These are phyloP conservation scores for Hypoxylon sp. DNA, from an alignment of 2,329 filamentous ascomycete genomes.

Conservation along the genomic window DNA sequence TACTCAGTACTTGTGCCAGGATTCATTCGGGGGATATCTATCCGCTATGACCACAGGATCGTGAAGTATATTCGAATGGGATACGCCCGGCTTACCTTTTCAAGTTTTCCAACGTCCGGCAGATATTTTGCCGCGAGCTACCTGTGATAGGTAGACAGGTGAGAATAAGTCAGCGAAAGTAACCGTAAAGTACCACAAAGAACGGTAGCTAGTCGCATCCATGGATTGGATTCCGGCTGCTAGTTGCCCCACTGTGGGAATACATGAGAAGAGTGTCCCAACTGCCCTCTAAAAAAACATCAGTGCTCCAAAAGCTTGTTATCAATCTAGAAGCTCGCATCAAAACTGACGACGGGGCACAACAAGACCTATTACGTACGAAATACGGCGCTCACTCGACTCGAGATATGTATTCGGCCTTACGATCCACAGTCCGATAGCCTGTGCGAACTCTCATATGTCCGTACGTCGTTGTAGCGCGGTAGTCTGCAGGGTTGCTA, in stretches of 20 bases:
- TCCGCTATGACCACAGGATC: conserved; percentile 31
- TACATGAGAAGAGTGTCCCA: conserved; percentile 10
- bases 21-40: conserved; percentile 33
- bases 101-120: conserved; percentile 19
- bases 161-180: conserved; percentile 7
- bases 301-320: conserved; percentile 29
- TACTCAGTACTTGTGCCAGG: conserved; percentile 22
- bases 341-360: conserved; percentile 18
- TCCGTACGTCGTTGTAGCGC: conserved; percentile 11
- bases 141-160: conserved; percentile 1
- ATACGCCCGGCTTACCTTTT: conserved; percentile 35
- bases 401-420: conserved; percentile 20
- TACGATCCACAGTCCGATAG: conserved; percentile 27
- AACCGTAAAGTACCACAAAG: background rate
- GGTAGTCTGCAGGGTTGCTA: conserved; percentile 25
- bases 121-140: conserved; percentile 14
- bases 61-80: conserved; percentile 14
- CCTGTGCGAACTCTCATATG: conserved; percentile 23
- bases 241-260: conserved; percentile 36
- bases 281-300: conserved; percentile 22
- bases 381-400: conserved; percentile 19
- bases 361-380: conserved; percentile 37
- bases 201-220: conserved; percentile 5
- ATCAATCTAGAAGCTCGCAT: conserved; percentile 23
- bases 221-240: conserved; percentile 2